Percentiles rank a stretch among this genome's conserved stretches.
Evolutionary conservation across 2,329 filamentous ascomycete species (phyloP).

Genomic region (Hymenoscyphus albidus): DNA sequence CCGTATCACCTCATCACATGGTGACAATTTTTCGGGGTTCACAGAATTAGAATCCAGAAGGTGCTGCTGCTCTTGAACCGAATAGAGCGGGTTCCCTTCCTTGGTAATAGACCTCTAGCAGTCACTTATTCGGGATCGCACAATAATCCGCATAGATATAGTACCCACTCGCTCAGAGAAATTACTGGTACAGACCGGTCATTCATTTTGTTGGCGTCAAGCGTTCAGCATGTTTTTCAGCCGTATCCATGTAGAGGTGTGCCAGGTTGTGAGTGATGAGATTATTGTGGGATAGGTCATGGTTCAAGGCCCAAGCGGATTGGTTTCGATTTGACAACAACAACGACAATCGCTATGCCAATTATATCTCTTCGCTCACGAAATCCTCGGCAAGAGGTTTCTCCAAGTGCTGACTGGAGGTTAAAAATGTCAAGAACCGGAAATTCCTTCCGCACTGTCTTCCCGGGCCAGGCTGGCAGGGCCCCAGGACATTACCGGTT

Average conservation of each 20-base stretch:
- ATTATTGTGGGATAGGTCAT: conserved; percentile 1
- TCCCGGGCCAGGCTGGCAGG: not conserved
- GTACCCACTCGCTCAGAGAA: not conserved
- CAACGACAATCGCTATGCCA: not conserved
- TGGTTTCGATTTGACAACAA: conserved; percentile 1
- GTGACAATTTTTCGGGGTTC: not conserved
- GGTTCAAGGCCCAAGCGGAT: conserved; percentile 1
- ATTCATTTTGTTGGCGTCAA: not conserved
- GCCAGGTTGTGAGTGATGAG: not conserved
- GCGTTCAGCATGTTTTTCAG: not conserved
- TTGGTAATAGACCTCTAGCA: not conserved
- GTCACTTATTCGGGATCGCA: not conserved
- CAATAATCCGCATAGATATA: not conserved
- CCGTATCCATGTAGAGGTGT: not conserved
- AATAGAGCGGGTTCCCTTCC: not conserved
- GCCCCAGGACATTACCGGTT: not conserved
- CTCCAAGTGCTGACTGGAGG: not conserved
- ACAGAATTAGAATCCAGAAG: not conserved
- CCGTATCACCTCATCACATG: conserved; percentile 1
- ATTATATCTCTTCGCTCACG: not conserved
- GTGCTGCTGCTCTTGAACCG: not conserved
- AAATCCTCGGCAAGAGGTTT: not conserved
- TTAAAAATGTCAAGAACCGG: not conserved
- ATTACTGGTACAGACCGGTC: not conserved
- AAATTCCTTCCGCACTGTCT: not conserved